Percentiles rank a stretch among this genome's conserved stretches.
Conservation (phyloP, 108 stramenopile species). For the Nitzschia sp. region DNA sequence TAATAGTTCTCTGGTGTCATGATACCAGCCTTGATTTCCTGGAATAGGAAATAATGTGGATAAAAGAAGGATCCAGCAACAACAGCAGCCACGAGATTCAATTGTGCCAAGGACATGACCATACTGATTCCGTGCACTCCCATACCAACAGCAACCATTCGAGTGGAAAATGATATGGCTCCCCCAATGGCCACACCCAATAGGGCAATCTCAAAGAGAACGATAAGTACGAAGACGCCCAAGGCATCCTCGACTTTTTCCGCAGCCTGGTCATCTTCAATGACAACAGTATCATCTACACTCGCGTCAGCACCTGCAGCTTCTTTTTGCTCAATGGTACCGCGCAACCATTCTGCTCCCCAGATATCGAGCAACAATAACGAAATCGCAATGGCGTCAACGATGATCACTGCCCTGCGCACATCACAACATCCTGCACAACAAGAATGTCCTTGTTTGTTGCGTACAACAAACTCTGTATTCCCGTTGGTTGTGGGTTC, state of each 20-base stretch:
- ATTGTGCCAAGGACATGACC: neutral
- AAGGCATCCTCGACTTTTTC: neutral
- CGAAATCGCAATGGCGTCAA: slow-evolving; percentile 15
- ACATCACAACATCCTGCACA: slow-evolving; percentile 36
- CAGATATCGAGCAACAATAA: slow-evolving; percentile 9
- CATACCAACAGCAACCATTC: slow-evolving; percentile 7
- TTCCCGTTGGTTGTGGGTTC: no score
- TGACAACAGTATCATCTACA: no score
- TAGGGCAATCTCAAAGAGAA: slow-evolving; percentile 5
- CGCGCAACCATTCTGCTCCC: neutral
- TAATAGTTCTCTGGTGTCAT: slow-evolving; percentile 24
- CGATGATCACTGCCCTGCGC: slow-evolving; percentile 26
- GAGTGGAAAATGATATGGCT: slow-evolving; percentile 19
- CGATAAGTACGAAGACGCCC: neutral
- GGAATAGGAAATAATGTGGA: slow-evolving; percentile 25
- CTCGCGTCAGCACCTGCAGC: neutral
- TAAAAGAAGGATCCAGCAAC: slow-evolving; percentile 13
- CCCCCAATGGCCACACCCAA: slow-evolving; percentile 17
- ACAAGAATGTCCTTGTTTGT: slow-evolving; percentile 26
- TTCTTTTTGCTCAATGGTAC: neutral
- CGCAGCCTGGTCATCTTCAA: slow-evolving; percentile 6
- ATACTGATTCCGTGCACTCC: slow-evolving; percentile 7
- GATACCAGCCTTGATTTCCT: slow-evolving; percentile 24
- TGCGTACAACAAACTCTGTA: slow-evolving; percentile 12
- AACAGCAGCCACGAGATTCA: slow-evolving; percentile 12